phyloP scores from a whole-genome alignment of 2,329 filamentous ascomycete species.

The Magnaporthiopsis poae region DNA sequence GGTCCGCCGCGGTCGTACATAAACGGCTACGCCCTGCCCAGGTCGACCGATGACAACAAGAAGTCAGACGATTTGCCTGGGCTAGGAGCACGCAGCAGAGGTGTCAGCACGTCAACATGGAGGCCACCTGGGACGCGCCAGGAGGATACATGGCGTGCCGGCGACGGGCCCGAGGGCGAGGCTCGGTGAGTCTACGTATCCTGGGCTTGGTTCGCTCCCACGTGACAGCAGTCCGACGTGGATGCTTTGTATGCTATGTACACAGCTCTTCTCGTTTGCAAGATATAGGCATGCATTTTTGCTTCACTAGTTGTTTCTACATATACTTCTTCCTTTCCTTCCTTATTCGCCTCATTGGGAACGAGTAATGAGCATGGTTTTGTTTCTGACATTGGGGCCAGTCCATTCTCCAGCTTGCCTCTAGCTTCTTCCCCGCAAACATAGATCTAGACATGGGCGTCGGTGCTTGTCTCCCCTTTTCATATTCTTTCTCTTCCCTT shows the following conservation, averaged over 20 bases:
- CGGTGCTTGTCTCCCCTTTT: not conserved
- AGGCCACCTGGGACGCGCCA: slow-evolving; percentile 72
- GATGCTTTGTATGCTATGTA: not conserved
- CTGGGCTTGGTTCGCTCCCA: not conserved
- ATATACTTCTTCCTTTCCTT: not conserved
- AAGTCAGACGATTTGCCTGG: slow-evolving; percentile 40
- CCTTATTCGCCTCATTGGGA: not conserved
- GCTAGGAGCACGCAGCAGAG: slow-evolving; percentile 28
- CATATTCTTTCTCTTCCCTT: not conserved
- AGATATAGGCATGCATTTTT: not conserved
- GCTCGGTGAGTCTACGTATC: not conserved
- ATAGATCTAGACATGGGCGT: not conserved
- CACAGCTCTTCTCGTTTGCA: not conserved
- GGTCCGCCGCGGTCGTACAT: slow-evolving; percentile 29
- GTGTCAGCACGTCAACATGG: slow-evolving; percentile 47
- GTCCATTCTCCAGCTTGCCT: too few species aligned
- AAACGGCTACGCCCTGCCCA: slow-evolving; percentile 34
- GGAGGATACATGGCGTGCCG: slow-evolving; percentile 66
- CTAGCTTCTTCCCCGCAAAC: not conserved
- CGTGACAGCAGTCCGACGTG: not conserved
- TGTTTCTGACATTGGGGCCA: not conserved
- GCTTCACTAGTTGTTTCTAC: not conserved
- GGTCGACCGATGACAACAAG: slow-evolving; percentile 39
- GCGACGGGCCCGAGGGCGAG: slow-evolving; percentile 23
- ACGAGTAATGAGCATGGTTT: not conserved